Percentiles rank a stretch among this genome's conserved stretches.
Conservation (phyloP, 1,284 basidiomycete genomes). For the Cutaneotrichosporon sp. region DNA sequence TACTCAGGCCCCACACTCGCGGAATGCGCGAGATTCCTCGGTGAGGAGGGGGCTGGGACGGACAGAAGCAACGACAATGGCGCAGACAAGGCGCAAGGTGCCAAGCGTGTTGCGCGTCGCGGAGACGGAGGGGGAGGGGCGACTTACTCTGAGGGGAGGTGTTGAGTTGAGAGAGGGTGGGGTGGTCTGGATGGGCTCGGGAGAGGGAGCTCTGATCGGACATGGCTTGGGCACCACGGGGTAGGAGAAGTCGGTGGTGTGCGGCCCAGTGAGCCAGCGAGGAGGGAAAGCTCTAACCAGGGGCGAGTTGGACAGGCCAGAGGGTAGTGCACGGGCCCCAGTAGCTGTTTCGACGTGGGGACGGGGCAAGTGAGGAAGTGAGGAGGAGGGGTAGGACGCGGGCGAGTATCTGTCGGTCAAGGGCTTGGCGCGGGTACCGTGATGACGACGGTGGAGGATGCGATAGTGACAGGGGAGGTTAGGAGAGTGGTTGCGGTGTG, state of each 20-base stretch:
- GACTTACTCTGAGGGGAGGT: conserved; percentile 17
- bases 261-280: not conserved
- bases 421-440: too few species aligned
- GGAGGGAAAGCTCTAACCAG: not conserved
- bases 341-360: not conserved
- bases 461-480: not conserved
- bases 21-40: not conserved
- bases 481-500: not conserved
- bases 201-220: conserved; percentile 21
- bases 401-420: too few species aligned
- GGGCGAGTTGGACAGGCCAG: not conserved
- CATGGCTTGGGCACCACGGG: conserved; percentile 8
- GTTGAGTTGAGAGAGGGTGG: conserved; percentile 21
- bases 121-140: not conserved
- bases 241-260: not conserved
- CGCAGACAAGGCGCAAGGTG: not conserved
- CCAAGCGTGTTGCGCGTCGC: not conserved
- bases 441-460: not conserved
- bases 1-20: not conserved
- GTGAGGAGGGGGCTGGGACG: not conserved
- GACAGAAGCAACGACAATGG: not conserved
- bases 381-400: not conserved
- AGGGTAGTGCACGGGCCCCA: conserved; percentile 1
- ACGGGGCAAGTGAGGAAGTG: not conserved
- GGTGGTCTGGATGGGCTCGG: conserved; percentile 24